Base-by-base conservation (phyloP, 441 rosid species). In the Mallotus repandus region DNA sequence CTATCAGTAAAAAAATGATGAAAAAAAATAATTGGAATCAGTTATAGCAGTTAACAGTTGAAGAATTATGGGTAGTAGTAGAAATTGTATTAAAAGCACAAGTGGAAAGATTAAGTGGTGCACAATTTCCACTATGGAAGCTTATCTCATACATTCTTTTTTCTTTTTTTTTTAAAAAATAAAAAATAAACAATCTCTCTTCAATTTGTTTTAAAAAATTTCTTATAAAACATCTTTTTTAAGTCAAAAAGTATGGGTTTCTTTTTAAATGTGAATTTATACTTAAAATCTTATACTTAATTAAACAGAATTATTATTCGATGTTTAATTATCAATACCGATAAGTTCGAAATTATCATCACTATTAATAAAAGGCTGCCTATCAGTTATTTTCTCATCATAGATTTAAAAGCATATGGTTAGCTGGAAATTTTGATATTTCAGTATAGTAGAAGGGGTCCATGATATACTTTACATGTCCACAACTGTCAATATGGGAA, bases 11-110 rank as follows among this genome's bases (percentile, higher is more conserved):
- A 74, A 72, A 35, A 55, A 19, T 4, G 18, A 48, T 41, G 49
- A n/a, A 49, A 68, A 75, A 74, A 73, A 64, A n/a, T 68, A 66
- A 65, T 46, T 69, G 76, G 80, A 76, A 69, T 81, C 82, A 73
- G 72, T 71, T 74, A 57, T 72, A 57, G 71, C 78, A 57, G 78
- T 76, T 69, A 29, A 56, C 63, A 46, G 76, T 78, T 77, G 43
- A 38, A 38, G 53, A 69, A 16, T 38, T 21, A 49, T 19, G 6
- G 46, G 55, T 73, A 53, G 71, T 62, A 60, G 13, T 50, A 19
- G 49, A 72, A 43, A 65, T 58, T 55, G 16, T 43, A 72, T 66
- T 76, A 69, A 75, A 70, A 54, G 67, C 55, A 16, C 72, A 74
- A 84, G 78, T 79, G 78, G 73, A 54, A 79, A 14, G 56, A 11